Evolutionary conservation across 768 basidiomycete species (phyloP), one percentile per base, ranked within the genome.

Genomic region (Cystoderma amianthinum): DNA sequence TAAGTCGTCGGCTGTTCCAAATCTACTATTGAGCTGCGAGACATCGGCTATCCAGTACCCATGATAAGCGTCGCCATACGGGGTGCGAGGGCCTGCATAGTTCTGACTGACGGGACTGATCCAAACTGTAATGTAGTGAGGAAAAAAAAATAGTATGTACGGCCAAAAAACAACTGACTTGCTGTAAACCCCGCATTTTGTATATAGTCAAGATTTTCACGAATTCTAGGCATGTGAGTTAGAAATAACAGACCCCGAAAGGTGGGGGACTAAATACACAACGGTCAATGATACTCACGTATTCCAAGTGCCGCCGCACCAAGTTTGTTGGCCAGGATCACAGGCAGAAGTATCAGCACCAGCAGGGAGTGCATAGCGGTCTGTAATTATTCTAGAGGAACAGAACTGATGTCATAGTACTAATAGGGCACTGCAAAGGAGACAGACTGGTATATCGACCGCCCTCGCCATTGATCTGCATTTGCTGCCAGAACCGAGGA

Each of bases 291-390:
- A 7, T 25, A 57, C 69, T 46, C 32, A 71, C 71, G 77, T 68
- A 39, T 74, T 78, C 85, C 86, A 91, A n/a, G 80, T 87, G 4
- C 89, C 87, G n/a, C 89, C 89, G 46, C 88, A 92, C 69, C 78
- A 88, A 1, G 81, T 82, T 53, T 78, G 82, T 16, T 68, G 55
- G 19, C 58, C 65, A 3, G 77, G 71, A 50, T 83, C 67, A 55
- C 86, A 89, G 38, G 67, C 53, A 44, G 62, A 71, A 23, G 62
- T 58, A 53, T 72, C 63, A 1, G 76, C 63, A n/a, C 73, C 74
- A 0, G 64, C 53, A 6, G 80, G 76, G 9, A 86, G 69, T 13
- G 87, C 85, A 55, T 76, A 92, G 32, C 88, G 80, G 58, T 90
- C 86, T 2, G 78, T 80, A 42, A 89, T 74, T 45, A 86, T 53